A percentile compares a stretch with the other conserved stretches of the same genome.
These are phyloP conservation scores for Westerdykella ornata DNA, from an alignment of 2,329 filamentous ascomycete species.

Conservation along the genomic window DNA sequence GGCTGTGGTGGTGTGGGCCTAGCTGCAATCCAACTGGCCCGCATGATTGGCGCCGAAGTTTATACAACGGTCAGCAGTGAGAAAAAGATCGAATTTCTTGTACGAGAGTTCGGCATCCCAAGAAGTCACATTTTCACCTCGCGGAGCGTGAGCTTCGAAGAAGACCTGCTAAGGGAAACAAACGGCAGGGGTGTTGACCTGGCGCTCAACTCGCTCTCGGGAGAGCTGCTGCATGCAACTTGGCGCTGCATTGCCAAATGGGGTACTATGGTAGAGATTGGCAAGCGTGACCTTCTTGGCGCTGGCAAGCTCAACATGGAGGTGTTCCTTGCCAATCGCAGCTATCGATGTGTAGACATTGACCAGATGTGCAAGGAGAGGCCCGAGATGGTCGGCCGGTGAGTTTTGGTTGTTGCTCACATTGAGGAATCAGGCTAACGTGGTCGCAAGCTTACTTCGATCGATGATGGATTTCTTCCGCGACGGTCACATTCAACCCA, in stretches of 20 bases:
- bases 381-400: no score
- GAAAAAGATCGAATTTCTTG: slow-evolving; percentile 7
- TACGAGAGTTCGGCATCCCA: slow-evolving; percentile 5
- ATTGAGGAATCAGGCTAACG: neutral
- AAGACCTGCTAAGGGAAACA: slow-evolving; percentile 14
- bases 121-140: slow-evolving; percentile 20
- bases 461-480: neutral
- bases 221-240: slow-evolving; percentile 25
- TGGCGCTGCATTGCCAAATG: slow-evolving; percentile 40
- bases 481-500: slow-evolving; percentile 20
- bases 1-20: slow-evolving; percentile 13
- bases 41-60: slow-evolving; percentile 6
- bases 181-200: slow-evolving; percentile 23
- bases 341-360: slow-evolving; percentile 1
- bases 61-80: slow-evolving; percentile 11
- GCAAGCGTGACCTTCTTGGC: slow-evolving; percentile 5
- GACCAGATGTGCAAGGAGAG: no score
- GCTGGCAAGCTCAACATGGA: slow-evolving; percentile 6
- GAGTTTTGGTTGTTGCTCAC: neutral
- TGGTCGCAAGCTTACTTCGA: neutral
- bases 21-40: slow-evolving; percentile 11
- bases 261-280: slow-evolving; percentile 7
- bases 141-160: slow-evolving; percentile 16
- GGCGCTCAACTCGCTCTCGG: slow-evolving; percentile 19
- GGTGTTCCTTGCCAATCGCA: slow-evolving; percentile 1